These are phyloP conservation scores for Waltergamsia citrina DNA, from an alignment of 2,329 filamentous ascomycete species.

Conservation along the genomic window DNA sequence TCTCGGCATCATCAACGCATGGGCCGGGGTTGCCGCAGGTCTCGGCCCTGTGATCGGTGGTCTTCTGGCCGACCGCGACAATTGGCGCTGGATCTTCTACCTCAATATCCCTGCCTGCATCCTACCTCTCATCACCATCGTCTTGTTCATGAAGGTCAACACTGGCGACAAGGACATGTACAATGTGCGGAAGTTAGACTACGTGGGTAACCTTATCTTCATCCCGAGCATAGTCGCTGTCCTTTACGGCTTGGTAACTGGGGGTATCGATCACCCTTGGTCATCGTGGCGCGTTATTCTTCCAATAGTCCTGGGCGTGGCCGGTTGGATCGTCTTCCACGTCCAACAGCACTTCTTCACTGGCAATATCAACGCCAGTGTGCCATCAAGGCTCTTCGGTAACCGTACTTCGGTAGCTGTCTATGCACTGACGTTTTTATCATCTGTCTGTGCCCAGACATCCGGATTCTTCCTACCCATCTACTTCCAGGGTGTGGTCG, in stretches of 20 bases:
- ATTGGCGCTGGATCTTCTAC: constrained; percentile 21
- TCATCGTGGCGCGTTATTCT: constrained; percentile 3
- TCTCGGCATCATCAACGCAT: constrained; percentile 18
- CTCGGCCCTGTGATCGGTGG: constrained; percentile 19
- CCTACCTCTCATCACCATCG: constrained; percentile 9
- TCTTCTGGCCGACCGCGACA: constrained; percentile 5
- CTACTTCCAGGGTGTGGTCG: constrained; percentile 33
- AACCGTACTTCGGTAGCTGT: constrained; percentile 12
- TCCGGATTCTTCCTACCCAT: constrained; percentile 35
- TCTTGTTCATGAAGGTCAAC: constrained; percentile 11
- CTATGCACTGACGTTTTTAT: constrained; percentile 14
- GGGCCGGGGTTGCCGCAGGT: constrained; percentile 16
- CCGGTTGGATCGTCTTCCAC: constrained; percentile 19
- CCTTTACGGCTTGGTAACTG: constrained; percentile 7
- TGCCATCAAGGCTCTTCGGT: constrained; percentile 11
- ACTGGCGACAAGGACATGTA: constrained; percentile 7
- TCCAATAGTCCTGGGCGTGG: constrained; percentile 27
- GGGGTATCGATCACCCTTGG: constrained; percentile 6
- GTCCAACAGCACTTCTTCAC: constrained; percentile 11
- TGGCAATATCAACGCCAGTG: constrained; percentile 13
- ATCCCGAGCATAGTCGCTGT: constrained; percentile 18
- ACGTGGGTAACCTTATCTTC: constrained; percentile 25
- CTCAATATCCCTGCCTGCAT: constrained; percentile 21
- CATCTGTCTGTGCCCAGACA: constrained; percentile 21
- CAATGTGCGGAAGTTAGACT: constrained; percentile 22